Percentiles rank a stretch among this genome's conserved stretches.
phyloP scores from a whole-genome alignment of 176 grass and related monocot species.

The Phoenix roebelenii region DNA sequence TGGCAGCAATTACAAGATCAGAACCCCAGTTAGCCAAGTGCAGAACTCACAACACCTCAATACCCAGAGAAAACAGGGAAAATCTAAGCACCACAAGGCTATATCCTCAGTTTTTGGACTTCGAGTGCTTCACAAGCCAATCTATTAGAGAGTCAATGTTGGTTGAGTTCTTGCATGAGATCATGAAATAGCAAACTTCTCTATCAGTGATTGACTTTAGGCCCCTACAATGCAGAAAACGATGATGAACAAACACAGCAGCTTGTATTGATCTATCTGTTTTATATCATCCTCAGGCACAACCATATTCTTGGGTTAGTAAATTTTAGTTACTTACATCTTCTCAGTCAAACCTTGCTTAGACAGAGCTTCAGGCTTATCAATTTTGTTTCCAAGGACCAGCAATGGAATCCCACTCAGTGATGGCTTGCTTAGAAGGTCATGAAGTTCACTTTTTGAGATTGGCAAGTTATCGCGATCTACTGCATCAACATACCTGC shows the following conservation, averaged over 20 bases:
- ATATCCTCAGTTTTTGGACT: slow-evolving; percentile 68
- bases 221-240: slow-evolving; percentile 33
- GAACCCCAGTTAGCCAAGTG: neutral
- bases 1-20: neutral
- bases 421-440: slow-evolving; percentile 86
- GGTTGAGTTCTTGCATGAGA: slow-evolving; percentile 96
- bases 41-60: neutral
- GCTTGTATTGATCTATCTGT: too few relatives aligned
- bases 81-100: slow-evolving; percentile 1
- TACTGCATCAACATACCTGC: slow-evolving; percentile 86
- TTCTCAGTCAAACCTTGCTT: slow-evolving; percentile 60
- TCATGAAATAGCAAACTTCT: slow-evolving; percentile 90
- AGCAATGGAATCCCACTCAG: slow-evolving; percentile 73
- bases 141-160: slow-evolving; percentile 87
- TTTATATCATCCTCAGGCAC: too few relatives aligned
- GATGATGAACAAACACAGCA: neutral
- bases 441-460: slow-evolving; percentile 86
- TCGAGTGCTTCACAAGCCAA: slow-evolving; percentile 95
- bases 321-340: slow-evolving; percentile 41
- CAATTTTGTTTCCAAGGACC: slow-evolving; percentile 87
- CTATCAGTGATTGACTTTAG: slow-evolving; percentile 55
- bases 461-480: slow-evolving; percentile 80
- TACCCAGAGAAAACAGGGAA: neutral
- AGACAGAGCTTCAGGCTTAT: slow-evolving; percentile 73
- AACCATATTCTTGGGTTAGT: neutral